These are phyloP conservation scores for Russula abietina DNA, from an alignment of 768 basidiomycete species.

Conservation along the genomic window DNA sequence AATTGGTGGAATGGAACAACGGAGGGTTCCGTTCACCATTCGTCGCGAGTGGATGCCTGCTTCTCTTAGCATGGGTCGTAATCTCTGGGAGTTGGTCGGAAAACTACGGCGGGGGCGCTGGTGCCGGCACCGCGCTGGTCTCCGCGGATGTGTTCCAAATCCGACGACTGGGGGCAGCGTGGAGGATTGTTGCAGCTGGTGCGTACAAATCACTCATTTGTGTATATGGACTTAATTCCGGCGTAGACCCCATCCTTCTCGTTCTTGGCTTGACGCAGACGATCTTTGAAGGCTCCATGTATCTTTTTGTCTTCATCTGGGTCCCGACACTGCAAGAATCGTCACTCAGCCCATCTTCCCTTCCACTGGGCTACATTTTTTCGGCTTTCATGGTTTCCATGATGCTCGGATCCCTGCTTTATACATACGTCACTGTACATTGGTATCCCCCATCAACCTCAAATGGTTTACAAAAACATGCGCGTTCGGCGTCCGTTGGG, in stretches of 20 bases:
- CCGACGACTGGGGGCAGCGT: conserved; percentile 48
- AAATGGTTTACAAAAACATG: conserved; percentile 16
- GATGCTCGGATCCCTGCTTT: conserved; percentile 72
- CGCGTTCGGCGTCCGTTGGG: conserved; percentile 12
- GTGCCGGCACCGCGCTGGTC: conserved; percentile 25
- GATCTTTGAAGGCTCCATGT: conserved; percentile 81
- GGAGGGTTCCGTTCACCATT: conserved; percentile 58
- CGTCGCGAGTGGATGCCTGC: conserved; percentile 51
- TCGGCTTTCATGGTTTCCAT: conserved; percentile 76
- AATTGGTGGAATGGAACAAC: conserved; percentile 46
- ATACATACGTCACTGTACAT: conserved; percentile 43
- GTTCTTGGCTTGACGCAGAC: conserved; percentile 69
- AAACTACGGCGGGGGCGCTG: conserved; percentile 53
- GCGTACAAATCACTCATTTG: neutral
- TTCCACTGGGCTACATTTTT: conserved; percentile 76
- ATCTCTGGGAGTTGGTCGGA: conserved; percentile 59
- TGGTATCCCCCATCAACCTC: conserved; percentile 26
- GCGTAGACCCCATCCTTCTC: conserved; percentile 52
- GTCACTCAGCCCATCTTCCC: conserved; percentile 35
- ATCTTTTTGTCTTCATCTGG: conserved; percentile 81
- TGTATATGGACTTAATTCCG: neutral
- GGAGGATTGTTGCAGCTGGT: conserved; percentile 42
- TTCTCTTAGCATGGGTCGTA: conserved; percentile 49
- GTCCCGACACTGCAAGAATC: conserved; percentile 68
- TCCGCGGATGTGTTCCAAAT: conserved; percentile 44